Base-by-base conservation (phyloP, 1,284 basidiomycete species). In the Schizophyllum amplum region DNA sequence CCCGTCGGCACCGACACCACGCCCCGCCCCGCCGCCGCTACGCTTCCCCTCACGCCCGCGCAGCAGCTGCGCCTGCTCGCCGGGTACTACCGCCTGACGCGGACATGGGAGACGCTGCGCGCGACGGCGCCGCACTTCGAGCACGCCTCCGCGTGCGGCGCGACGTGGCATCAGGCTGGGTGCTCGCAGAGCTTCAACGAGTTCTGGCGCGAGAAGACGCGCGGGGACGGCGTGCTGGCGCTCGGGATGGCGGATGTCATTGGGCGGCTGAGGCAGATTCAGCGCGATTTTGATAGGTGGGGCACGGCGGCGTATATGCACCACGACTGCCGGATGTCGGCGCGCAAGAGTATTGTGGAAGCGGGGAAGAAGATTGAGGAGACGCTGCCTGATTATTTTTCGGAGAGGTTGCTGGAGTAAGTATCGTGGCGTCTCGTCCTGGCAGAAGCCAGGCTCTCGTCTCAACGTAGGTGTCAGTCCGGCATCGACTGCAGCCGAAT, bases 241-340 rank as follows among this genome's bases (percentile, higher is more conserved):
- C 71, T 83, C 4, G 81, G 78, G 4, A 66, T 80, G 3, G 82
- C 83, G 24, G 84, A 88, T 63, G 82, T 86, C 24, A 66, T 83
- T 17, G 86, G 85, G 25, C 74, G 82, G 57, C 65, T 88, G 62
- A 78, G 71, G 63, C 73, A 78, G 55, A 74, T 88, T 23, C 70
- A 79, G 63, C 82, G 75, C 63, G 84, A 87, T 59, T 83, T 83
- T 59, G 85, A 85, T 57, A 72, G 79, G 54, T 83, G 82, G 79
- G 84, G 84, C 2, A 79, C 77, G 58, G 82, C 81, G 59, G 82
- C 81, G 20, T 85, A 86, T 65, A 87, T 87, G 85, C 84, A 87
- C 62, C 81, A 80, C 57, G 86, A 87, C 56, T 87, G 85, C 69
- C 76, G 81, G 63, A 67, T 73, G 63, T 68, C 71, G 22, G 84